A percentile compares a stretch with the other conserved stretches of the same genome.
These are phyloP conservation scores for Cryptosporidium andersoni DNA, from an alignment of 169 alveolate species.

Conservation along the genomic window DNA sequence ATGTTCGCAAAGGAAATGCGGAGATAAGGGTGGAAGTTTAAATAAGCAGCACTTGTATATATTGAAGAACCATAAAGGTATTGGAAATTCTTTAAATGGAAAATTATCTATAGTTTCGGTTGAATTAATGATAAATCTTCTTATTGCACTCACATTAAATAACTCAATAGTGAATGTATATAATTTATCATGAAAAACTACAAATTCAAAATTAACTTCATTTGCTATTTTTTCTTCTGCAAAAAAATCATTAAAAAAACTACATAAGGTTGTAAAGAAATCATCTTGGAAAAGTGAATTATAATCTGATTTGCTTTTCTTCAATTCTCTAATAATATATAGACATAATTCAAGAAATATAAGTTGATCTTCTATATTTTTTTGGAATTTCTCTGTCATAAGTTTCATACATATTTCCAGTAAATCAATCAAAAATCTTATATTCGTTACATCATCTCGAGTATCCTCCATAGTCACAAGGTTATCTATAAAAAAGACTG, in stretches of 20 bases:
- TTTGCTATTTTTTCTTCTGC: background rate
- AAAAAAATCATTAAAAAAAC: background rate
- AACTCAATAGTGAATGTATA: slow-evolving; percentile 17
- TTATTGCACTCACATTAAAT: slow-evolving; percentile 4
- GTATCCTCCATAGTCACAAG: background rate
- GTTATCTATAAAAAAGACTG: slow-evolving; percentile 28
- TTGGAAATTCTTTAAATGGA: slow-evolving; percentile 60
- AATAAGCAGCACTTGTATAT: background rate
- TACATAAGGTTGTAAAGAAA: background rate
- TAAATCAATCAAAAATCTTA: slow-evolving; percentile 1
- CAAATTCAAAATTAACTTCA: background rate
- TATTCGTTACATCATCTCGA: background rate
- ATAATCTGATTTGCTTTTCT: background rate
- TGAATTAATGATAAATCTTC: slow-evolving; percentile 1
- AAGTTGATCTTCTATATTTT: slow-evolving; percentile 1
- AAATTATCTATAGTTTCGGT: background rate
- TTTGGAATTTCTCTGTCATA: background rate
- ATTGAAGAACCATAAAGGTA: slow-evolving; percentile 45
- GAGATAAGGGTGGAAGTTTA: background rate
- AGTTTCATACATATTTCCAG: slow-evolving; percentile 3
- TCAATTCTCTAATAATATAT: background rate
- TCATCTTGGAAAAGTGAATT: background rate
- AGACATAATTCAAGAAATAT: slow-evolving; percentile 1
- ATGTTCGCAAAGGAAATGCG: slow-evolving; percentile 2
- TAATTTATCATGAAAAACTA: slow-evolving; percentile 2